Percentiles rank a stretch among this genome's conserved stretches.
phyloP scores from a whole-genome alignment of 2,329 filamentous ascomycete species.

The Phaeomoniella chlamydospora region DNA sequence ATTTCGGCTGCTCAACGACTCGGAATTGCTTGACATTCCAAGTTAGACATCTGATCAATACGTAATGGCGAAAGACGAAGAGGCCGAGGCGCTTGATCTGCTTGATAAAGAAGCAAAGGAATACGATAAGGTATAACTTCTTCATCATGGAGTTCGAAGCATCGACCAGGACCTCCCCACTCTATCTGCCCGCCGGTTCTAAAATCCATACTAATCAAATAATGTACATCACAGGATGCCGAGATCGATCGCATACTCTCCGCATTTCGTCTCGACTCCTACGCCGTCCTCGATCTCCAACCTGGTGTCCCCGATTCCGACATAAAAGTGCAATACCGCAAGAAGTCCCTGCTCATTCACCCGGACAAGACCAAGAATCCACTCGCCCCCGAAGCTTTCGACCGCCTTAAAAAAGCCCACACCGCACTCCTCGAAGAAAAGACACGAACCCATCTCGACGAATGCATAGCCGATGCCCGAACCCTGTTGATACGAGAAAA shows the following conservation, averaged over 20 bases:
- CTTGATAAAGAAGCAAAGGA: slow-evolving; percentile 79
- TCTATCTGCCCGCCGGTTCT: slow-evolving; percentile 1
- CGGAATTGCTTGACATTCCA: no score
- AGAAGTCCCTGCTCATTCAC: slow-evolving; percentile 97
- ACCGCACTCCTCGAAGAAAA: slow-evolving; percentile 88
- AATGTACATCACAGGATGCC: slow-evolving; percentile 49
- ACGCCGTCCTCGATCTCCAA: slow-evolving; percentile 88
- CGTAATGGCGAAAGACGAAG: slow-evolving; percentile 39
- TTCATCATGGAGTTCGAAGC: slow-evolving; percentile 2
- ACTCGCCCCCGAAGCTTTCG: slow-evolving; percentile 84
- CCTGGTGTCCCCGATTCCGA: slow-evolving; percentile 90
- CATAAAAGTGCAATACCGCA: slow-evolving; percentile 88
- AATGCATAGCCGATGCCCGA: slow-evolving; percentile 89
- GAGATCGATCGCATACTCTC: slow-evolving; percentile 91
- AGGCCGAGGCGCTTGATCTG: slow-evolving; percentile 63
- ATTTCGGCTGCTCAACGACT: no score
- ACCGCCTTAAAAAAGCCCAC: slow-evolving; percentile 90
- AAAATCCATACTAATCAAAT: not conserved
- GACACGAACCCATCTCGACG: slow-evolving; percentile 71
- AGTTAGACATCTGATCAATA: no score
- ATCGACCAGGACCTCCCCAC: slow-evolving; percentile 8
- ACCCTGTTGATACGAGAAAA: slow-evolving; percentile 88
- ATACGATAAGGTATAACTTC: slow-evolving; percentile 61
- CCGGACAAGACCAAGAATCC: slow-evolving; percentile 94
- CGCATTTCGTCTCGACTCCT: slow-evolving; percentile 73